A percentile compares a stretch with the other conserved stretches of the same genome.
Evolutionary conservation across 345 rosid genomes (phyloP).

Genomic region (Camelina hispida): DNA sequence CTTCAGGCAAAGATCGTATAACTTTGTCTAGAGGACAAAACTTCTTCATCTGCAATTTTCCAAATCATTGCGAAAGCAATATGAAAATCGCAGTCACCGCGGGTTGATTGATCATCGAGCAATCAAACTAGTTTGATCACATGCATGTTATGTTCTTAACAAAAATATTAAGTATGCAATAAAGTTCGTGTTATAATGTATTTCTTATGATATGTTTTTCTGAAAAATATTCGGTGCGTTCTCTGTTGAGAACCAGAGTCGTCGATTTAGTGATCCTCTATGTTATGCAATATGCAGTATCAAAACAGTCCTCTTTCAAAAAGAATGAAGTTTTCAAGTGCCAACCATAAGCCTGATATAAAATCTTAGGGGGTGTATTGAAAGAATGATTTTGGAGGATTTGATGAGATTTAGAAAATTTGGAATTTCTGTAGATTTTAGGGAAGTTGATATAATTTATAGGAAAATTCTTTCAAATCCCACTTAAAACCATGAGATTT

Average conservation of each 20-base stretch:
- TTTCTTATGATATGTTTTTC: not conserved
- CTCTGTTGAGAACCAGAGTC: not conserved
- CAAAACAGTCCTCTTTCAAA: not conserved
- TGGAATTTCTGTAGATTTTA: no score
- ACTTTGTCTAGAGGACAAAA: conserved; percentile 57
- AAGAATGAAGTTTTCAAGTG: no score
- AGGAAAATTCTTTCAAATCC: no score
- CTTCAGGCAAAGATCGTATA: conserved; percentile 58
- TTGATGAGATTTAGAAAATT: no score
- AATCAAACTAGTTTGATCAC: conserved; percentile 16
- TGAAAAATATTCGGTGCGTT: not conserved
- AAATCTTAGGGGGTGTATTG: no score
- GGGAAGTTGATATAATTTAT: no score
- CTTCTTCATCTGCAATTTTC: conserved; percentile 54
- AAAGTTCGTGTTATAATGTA: conserved; percentile 13
- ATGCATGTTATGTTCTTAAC: conserved; percentile 18
- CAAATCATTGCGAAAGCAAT: conserved; percentile 53
- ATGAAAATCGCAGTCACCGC: conserved; percentile 64
- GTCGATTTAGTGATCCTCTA: not conserved
- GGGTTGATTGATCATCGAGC: conserved; percentile 27
- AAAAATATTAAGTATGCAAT: conserved; percentile 21
- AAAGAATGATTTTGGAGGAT: no score
- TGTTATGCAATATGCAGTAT: not conserved
- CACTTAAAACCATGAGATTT: no score
- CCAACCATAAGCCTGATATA: no score